These are phyloP conservation scores for Xanthoparmelia taractica DNA, from an alignment of 495 filamentous ascomycete species.

Conservation along the genomic window DNA sequence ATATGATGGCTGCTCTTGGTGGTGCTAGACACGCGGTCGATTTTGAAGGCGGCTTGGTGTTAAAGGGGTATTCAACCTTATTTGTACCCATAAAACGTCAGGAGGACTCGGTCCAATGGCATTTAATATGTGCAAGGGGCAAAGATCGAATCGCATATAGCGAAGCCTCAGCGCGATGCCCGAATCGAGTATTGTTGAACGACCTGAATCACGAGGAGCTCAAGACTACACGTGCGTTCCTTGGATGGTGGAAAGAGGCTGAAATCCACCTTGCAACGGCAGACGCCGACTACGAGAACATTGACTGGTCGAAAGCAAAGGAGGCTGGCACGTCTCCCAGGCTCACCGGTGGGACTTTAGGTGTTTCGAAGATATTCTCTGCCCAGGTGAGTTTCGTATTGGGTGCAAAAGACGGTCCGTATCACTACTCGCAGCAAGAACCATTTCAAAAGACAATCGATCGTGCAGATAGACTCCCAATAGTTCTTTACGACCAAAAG, in stretches of 20 bases:
- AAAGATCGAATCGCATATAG: constrained; percentile 20
- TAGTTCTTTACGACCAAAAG: constrained; percentile 24
- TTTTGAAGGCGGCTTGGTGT: constrained; percentile 23
- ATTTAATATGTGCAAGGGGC: constrained; percentile 15
- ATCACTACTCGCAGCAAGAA: constrained; percentile 17
- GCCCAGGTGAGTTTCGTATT: constrained; percentile 20
- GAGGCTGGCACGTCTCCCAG: constrained; percentile 6
- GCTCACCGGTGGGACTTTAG: constrained; percentile 18
- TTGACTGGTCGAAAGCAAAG: constrained; percentile 26
- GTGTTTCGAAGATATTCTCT: constrained; percentile 19
- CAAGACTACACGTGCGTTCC: constrained; percentile 20
- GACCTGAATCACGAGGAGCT: constrained; percentile 18
- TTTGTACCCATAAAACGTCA: constrained; percentile 22
- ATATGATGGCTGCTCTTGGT: constrained; percentile 24
- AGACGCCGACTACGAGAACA: constrained; percentile 17
- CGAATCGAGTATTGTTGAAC: constrained; percentile 5
- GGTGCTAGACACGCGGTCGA: constrained; percentile 24
- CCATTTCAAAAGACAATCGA: constrained; percentile 21
- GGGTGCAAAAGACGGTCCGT: constrained; percentile 25
- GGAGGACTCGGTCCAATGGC: constrained; percentile 26
- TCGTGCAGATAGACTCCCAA: constrained; percentile 19
- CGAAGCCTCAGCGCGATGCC: constrained; percentile 1
- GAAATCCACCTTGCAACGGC: constrained; percentile 17
- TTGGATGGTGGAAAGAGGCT: constrained; percentile 25
- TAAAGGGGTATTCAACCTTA: constrained; percentile 27